Percentiles rank a stretch among this genome's conserved stretches.
Evolutionary conservation across 257 asterid genomes (phyloP).

Genomic region (Ilex aquifolium): DNA sequence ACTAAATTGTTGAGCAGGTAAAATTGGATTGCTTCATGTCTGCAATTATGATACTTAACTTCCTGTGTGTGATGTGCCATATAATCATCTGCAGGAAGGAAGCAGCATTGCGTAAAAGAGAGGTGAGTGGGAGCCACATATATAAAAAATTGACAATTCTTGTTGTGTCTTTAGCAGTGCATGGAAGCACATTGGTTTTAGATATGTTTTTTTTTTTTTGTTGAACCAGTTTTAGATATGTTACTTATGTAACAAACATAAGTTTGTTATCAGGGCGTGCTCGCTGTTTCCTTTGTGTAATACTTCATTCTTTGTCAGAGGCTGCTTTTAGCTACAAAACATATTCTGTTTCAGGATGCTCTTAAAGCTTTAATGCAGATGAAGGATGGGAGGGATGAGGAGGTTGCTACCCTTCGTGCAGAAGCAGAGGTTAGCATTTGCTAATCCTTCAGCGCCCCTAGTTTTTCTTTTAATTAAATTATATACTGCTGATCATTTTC

Average conservation of each 20-base stretch:
- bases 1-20: slow-evolving; percentile 89
- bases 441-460: too few species aligned
- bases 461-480: too few species aligned
- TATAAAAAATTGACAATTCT: too few species aligned
- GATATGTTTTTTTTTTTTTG: too few species aligned
- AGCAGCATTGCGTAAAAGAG: slow-evolving; percentile 93
- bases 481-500: neutral
- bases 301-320: too few species aligned
- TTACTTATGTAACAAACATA: too few species aligned
- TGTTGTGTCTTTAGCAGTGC: too few species aligned
- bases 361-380: slow-evolving; percentile 76
- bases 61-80: slow-evolving; percentile 32
- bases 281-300: too few species aligned
- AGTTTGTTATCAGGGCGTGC: too few species aligned
- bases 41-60: slow-evolving; percentile 14
- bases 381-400: slow-evolving; percentile 78
- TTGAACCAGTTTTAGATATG: too few species aligned
- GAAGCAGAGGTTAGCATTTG: slow-evolving; percentile 59
- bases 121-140: slow-evolving; percentile 36
- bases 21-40: slow-evolving; percentile 14
- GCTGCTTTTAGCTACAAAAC: too few species aligned
- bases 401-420: slow-evolving; percentile 61
- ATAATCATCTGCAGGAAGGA: slow-evolving; percentile 74
- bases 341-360: slow-evolving; percentile 61
- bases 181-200: too few species aligned